Conservation (phyloP, 2,329 filamentous ascomycete species). For the Fulvia fulva region DNA sequence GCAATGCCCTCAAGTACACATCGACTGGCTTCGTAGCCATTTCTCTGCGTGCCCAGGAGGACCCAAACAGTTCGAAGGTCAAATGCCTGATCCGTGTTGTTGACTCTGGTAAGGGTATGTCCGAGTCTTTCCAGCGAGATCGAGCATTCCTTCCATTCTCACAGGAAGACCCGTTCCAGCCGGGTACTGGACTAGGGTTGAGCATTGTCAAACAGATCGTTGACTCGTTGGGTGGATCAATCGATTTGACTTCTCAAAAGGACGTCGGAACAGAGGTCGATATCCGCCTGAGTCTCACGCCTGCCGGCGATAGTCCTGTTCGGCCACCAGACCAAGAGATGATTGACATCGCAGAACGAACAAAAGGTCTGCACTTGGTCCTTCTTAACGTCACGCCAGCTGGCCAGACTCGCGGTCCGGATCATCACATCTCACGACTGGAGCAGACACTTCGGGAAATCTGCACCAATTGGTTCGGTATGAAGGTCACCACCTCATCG, state of each 20-base stretch:
- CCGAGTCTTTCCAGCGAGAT: constrained; percentile 27
- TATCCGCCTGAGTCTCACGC: constrained; percentile 11
- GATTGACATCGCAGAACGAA: constrained; percentile 9
- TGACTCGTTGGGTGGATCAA: constrained; percentile 54
- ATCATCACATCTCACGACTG: constrained; percentile 16
- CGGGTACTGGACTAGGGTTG: constrained; percentile 36
- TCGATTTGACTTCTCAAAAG: constrained; percentile 53
- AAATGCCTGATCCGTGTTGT: constrained; percentile 20
- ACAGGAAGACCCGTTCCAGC: constrained; percentile 32
- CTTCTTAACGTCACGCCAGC: constrained; percentile 15
- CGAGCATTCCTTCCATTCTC: constrained; percentile 34
- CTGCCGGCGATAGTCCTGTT: constrained; percentile 8
- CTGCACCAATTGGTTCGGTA: constrained; percentile 23
- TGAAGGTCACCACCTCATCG: constrained; percentile 16
- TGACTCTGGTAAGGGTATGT: constrained; percentile 36
- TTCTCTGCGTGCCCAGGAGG: constrained; percentile 30
- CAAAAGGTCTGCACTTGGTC: constrained; percentile 18
- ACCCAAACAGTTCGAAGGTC: constrained; percentile 12
- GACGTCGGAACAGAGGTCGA: constrained; percentile 21
- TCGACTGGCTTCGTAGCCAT: constrained; percentile 40
- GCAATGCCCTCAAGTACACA: constrained; percentile 50
- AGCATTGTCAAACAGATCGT: constrained; percentile 48
- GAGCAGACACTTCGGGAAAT: constrained; percentile 21
- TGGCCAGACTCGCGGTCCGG: background rate
- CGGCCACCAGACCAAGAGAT: constrained; percentile 13